These are phyloP conservation scores for Rhodotorula sp. DNA, from an alignment of 1,284 basidiomycete genomes.

Conservation along the genomic window DNA sequence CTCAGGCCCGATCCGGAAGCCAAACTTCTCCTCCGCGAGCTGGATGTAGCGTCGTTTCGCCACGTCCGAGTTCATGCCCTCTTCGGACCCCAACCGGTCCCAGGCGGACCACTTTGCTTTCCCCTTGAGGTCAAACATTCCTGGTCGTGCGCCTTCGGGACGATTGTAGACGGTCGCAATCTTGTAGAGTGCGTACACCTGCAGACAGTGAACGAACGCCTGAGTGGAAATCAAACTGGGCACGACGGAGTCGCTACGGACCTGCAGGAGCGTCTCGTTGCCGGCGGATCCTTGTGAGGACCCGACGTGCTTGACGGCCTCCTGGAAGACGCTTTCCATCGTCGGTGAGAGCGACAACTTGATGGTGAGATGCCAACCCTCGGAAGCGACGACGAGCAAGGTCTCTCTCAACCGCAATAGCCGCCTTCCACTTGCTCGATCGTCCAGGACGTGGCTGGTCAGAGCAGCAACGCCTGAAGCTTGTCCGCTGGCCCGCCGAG, in stretches of 20 bases:
- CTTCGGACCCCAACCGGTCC: slow-evolving; percentile 55
- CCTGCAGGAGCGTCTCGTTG: no score
- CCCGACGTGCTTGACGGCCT: no score
- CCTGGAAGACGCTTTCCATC: no score
- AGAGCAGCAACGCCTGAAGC: no score
- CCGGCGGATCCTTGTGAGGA: no score
- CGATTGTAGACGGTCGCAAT: slow-evolving; percentile 60
- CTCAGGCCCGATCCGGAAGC: slow-evolving; percentile 40
- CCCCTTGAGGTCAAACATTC: slow-evolving; percentile 73
- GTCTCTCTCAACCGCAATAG: no score
- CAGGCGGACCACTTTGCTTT: slow-evolving; percentile 88
- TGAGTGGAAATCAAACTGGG: not conserved
- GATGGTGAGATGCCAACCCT: no score
- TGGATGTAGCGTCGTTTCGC: not conserved
- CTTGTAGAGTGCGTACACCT: slow-evolving; percentile 84
- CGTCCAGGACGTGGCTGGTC: no score
- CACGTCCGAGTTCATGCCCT: slow-evolving; percentile 25
- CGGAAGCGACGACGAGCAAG: no score
- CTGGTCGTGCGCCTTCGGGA: slow-evolving; percentile 65
- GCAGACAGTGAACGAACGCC: not conserved
- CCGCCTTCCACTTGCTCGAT: no score
- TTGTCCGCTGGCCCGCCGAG: no score
- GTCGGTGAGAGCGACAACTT: no score
- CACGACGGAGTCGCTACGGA: not conserved
- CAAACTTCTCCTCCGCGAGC: not conserved